Conservation (phyloP, 2,329 filamentous ascomycete genomes). For the Podosphaera fusca region DNA sequence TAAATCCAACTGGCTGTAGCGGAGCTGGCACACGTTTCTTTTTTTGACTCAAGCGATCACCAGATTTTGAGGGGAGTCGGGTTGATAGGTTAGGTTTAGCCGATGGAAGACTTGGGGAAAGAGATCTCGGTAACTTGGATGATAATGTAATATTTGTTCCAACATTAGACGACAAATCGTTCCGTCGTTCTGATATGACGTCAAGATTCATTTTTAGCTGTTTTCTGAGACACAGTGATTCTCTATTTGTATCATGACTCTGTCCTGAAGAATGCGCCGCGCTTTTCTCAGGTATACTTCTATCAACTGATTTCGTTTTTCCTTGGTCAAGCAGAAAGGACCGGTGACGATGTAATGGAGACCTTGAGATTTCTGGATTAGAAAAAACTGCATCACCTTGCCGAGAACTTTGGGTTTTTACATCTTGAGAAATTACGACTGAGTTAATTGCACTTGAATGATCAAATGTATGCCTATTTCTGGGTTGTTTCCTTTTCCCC, state of each 20-base stretch:
- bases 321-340: conserved; percentile 6
- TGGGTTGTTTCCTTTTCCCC: conserved; percentile 28
- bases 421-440: background rate
- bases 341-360: conserved; percentile 13
- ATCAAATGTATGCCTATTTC: conserved; percentile 6
- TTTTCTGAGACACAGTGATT: conserved; percentile 2
- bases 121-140: conserved; percentile 20
- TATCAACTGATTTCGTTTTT: conserved; percentile 19
- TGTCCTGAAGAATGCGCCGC: background rate
- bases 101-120: conserved; percentile 32
- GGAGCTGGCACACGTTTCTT: conserved; percentile 38
- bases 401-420: background rate
- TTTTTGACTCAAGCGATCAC: conserved; percentile 33
- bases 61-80: conserved; percentile 31
- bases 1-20: conserved; percentile 36
- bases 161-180: conserved; percentile 7
- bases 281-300: conserved; percentile 18
- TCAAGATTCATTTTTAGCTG: conserved; percentile 11
- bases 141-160: conserved; percentile 4
- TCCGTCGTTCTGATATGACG: conserved; percentile 5
- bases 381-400: conserved; percentile 18
- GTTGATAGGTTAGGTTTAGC: conserved; percentile 43
- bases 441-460: conserved; percentile 5
- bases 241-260: background rate
- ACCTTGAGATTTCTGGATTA: conserved; percentile 25